Evolutionary conservation across 345 rosid genomes (phyloP), one percentile per base, ranked within the genome.

Genomic region (Hibiscus syriacus): DNA sequence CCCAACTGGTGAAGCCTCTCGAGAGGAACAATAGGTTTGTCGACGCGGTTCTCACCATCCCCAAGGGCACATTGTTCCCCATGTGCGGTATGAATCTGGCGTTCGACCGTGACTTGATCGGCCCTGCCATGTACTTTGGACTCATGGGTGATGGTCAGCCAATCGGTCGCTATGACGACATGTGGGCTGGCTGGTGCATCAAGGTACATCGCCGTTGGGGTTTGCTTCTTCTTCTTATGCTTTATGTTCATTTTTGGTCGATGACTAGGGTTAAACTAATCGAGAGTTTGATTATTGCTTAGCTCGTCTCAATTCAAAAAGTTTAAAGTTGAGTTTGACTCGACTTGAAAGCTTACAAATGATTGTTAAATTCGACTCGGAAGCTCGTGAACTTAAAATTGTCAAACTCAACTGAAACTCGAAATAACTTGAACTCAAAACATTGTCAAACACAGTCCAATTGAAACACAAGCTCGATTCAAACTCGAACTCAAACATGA

Each of bases 71-170:
- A 11, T 80, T 93, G 71, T 93, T 89, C 86, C 99, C 97, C 3
- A 93, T 90, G 99, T 93, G 99, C 26, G 99, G 99, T 48, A 93
- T 93, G 99, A 93, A 93, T 57, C 76, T 93, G 85, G 87, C 86
- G 9, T 93, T 93, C 39, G 85, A 90, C 80, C 94, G 99, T 48
- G 86, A 86, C 19, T 66, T 93, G 79, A 93, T 93, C 23, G 97
- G 97, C n/a, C 92, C 97, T 43, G 97, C 98, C 65, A 90, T 93
- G 97, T 93, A 93, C 87, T 90, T 93, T 11, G 97, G 97, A 64
- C 96, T 93, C 60, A 90, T 89, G 98, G 98, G 98, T n/a, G 98
- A 93, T 45, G 98, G 97, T 55, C 97, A 93, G 76, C 97, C 98
- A 56, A 90, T 93, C 29, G 95, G 92, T 45, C 94, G 99, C 17